Base-by-base conservation (phyloP, 257 asterid species). In the Scutellaria barbata region DNA sequence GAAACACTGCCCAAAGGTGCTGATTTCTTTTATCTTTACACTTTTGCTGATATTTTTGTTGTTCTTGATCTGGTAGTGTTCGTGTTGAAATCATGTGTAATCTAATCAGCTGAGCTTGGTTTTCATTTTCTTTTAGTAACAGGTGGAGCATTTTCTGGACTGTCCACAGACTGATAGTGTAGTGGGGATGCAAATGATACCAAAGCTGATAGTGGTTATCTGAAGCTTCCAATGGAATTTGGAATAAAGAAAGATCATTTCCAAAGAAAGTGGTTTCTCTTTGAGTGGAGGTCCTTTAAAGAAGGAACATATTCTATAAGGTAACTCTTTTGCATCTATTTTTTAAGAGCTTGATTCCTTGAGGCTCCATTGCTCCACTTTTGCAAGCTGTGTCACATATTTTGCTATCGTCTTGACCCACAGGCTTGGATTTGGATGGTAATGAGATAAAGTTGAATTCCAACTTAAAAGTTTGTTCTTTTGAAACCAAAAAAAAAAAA, bases 211-310 rank as follows among this genome's bases (percentile, higher is more conserved):
- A 14, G 72, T 71, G 80, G 60, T n/a, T 76, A 5, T 72, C 51
- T 56, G 47, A 48, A 58, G 74, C 68, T 77, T 66, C 66, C 42
- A 40, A 59, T 63, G 71, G 74, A 77, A 68, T 74, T 76, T 62
- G 66, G 89, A 81, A 80, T 72, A 81, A 82, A 78, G 72, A 72
- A 79, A 81, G 87, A 81, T 72, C 76, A 78, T 57, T 54, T 37
- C 39, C 63, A 70, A 50, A 60, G 79, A 86, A 86, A 82, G 85
- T 82, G 84, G 78, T 84, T 53, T 81, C 87, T 75, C 79, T 81
- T 39, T 42, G 66, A 79, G 89, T 86, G 92, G 97, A 75, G 76
- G 73, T 70, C 63, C 89, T 81, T 75, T 84, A 80, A 80, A 80
- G 79, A 81, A 71, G 79, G 90, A 87, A 89, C 81, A 60, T 83